Conservation (phyloP, 2,329 filamentous ascomycete genomes). For the Colletotrichum spinosum region DNA sequence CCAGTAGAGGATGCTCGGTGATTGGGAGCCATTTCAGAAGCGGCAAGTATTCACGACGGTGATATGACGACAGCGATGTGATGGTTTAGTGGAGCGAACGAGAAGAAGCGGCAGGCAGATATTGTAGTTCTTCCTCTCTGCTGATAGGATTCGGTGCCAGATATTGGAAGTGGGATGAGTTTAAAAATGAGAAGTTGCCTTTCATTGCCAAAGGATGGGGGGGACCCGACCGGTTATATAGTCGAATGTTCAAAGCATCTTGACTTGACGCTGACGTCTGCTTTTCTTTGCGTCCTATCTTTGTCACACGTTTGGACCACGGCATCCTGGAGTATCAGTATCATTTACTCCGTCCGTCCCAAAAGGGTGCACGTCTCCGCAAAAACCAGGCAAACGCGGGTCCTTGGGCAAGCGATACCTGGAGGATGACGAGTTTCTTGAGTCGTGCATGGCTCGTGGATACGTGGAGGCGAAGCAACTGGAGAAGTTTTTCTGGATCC, state of each 20-base stretch:
- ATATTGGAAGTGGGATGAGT: too few species aligned
- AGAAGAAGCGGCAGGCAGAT: too few species aligned
- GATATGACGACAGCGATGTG: too few species aligned
- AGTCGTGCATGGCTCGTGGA: conserved; percentile 37
- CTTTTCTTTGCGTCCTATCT: not conserved
- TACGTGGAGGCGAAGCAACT: conserved; percentile 37
- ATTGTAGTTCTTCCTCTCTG: too few species aligned
- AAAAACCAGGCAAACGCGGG: conserved; percentile 39
- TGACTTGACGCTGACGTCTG: conserved; percentile 36
- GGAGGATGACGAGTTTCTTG: conserved; percentile 36
- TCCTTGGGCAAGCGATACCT: conserved; percentile 26
- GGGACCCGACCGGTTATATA: conserved; percentile 25
- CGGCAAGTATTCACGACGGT: not conserved
- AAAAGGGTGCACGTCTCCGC: conserved; percentile 31
- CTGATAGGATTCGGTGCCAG: too few species aligned
- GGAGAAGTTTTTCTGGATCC: conserved; percentile 37
- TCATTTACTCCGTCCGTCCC: not conserved
- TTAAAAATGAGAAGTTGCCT: too few species aligned
- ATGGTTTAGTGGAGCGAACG: too few species aligned
- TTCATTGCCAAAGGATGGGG: not conserved
- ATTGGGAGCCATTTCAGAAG: conserved; percentile 31
- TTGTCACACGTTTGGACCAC: conserved; percentile 6
- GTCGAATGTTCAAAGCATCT: conserved; percentile 22
- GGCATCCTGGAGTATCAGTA: conserved; percentile 5
- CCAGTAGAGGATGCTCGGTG: conserved; percentile 38